Evolutionary conservation across 306 rosid genomes (phyloP), one percentile per base, ranked within the genome.

Genomic region (Cicer yamashitae): DNA sequence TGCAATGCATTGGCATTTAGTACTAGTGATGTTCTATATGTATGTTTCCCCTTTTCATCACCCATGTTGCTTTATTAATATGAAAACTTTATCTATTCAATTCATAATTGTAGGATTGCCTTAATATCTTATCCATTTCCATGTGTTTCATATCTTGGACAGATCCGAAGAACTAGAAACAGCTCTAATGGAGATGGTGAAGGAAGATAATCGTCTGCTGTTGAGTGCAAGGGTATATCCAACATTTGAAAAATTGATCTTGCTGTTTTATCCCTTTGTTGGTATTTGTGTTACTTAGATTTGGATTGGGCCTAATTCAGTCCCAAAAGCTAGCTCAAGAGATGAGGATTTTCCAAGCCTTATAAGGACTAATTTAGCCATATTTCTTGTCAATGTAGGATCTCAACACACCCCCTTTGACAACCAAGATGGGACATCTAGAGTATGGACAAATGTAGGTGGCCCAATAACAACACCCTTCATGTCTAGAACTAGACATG

Each of bases 101-200:
- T 60, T 40, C 46, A 48, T 25, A 41, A 30, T 50, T 60, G 34
- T 10, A 45, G 73, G 54, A 58, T 70, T 20, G 12, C 67, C 40
- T 50, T 38, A 66, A 67, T 81, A 48, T 12, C 83, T 68, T 64
- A 14, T 66, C 62, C 77, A 77, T 77, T 40, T 79, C 48, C 80
- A 46, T 79, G 67, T 69, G 59, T 77, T 77, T 63, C 14, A 70
- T 13, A 83, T 58, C 44, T 62, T 85, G 85, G 72, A 69, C 86
- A 94, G 99, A 83, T 87, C 99, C 18, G 96, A 94, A 82, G 99
- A 92, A 87, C 87, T 94, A 68, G 97, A 94, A 89, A 94, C 96
- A 54, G 96, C 97, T 75, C 86, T 92, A 8, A 81, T 90, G 96
- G 98, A 94, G 85, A 89, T 89, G 89, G 97, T 92, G 80, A 68